These are phyloP conservation scores for Emmonsiellopsis sp. DNA, from an alignment of 2,329 filamentous ascomycete species.

Conservation along the genomic window DNA sequence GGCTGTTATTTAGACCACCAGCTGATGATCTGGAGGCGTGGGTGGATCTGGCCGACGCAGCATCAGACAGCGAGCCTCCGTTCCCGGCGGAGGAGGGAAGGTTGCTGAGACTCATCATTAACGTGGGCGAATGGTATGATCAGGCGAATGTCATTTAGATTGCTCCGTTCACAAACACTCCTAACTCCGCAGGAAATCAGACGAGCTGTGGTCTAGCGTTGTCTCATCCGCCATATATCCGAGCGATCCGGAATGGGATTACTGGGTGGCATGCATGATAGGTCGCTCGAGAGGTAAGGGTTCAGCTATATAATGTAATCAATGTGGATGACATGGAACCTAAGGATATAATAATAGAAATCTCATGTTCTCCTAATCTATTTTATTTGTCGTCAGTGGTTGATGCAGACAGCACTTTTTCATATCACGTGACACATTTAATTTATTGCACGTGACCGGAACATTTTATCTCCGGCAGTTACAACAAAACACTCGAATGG, in stretches of 20 bases:
- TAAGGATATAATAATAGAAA: not conserved
- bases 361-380: not conserved
- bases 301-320: not conserved
- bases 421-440: not conserved
- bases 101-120: conserved; percentile 34
- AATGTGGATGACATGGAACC: not conserved
- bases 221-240: not conserved
- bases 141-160: not conserved
- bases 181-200: not conserved
- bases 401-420: not conserved
- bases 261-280: not conserved
- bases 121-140: not conserved
- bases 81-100: conserved; percentile 27
- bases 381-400: not conserved
- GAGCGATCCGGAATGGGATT: not conserved
- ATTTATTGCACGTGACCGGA: not conserved
- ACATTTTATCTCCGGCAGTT: no score
- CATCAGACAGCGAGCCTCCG: conserved; percentile 24
- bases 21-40: conserved; percentile 25
- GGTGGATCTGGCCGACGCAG: conserved; percentile 16
- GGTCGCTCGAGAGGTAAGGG: not conserved
- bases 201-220: not conserved
- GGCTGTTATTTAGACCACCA: conserved; percentile 12
- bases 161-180: not conserved
- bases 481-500: no score